Evolutionary conservation across 2,329 filamentous ascomycete species (phyloP).

Genomic region (Epichloe festucae): DNA sequence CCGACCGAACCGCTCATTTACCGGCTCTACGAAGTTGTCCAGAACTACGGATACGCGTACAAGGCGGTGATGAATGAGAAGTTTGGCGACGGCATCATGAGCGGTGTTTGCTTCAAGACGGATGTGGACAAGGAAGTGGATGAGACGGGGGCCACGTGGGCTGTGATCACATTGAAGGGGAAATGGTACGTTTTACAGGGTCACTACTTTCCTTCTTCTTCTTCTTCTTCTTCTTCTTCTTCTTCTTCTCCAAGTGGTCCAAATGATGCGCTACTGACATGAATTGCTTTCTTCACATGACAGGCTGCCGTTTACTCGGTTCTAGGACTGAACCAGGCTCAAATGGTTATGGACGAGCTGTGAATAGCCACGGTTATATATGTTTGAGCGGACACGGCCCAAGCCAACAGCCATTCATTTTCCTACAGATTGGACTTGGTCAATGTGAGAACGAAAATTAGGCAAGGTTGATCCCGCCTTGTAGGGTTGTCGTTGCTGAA

Average conservation of each 20-base stretch:
- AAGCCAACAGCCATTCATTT: no score
- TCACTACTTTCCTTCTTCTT: background rate
- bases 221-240: no score
- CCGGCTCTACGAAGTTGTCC: constrained; percentile 82
- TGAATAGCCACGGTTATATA: no score
- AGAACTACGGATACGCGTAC: constrained; percentile 94
- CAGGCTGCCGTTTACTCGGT: constrained; percentile 22
- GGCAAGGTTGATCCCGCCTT: no score
- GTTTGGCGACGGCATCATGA: constrained; percentile 92
- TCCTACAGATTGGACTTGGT: no score
- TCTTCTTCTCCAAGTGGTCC: no score
- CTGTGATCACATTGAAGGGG: constrained; percentile 67
- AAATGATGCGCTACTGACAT: background rate
- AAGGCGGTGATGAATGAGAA: constrained; percentile 95
- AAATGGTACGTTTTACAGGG: constrained; percentile 54
- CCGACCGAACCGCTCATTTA: constrained; percentile 50
- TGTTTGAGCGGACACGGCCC: no score
- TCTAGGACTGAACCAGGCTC: constrained; percentile 7
- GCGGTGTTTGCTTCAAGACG: constrained; percentile 80
- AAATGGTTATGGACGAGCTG: background rate
- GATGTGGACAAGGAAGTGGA: constrained; percentile 92
- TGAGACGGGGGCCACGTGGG: constrained; percentile 68
- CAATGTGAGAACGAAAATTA: no score
- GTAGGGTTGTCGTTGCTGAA: no score
- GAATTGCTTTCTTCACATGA: background rate